phyloP scores from a whole-genome alignment of 257 asterid species.

The Ilex aquifolium region DNA sequence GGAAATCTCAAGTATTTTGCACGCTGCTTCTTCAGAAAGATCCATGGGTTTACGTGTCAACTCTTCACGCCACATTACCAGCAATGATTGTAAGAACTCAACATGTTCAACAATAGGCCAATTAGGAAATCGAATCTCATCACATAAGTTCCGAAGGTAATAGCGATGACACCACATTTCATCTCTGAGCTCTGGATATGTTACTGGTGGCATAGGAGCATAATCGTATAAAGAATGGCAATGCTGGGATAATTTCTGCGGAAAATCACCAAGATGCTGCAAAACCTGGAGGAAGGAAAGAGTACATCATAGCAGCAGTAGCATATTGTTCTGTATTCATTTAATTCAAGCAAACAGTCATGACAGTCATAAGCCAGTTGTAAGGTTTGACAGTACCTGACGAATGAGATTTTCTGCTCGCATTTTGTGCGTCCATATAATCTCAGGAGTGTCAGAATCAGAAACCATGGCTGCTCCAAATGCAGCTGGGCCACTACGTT shows the following conservation, averaged over 20 bases:
- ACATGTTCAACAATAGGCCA: conserved; percentile 99
- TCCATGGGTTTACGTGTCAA: conserved; percentile 98
- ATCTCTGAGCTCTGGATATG: conserved; percentile 93
- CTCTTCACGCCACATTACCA: conserved; percentile 98
- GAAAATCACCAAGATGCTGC: conserved; percentile 98
- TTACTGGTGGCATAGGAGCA: conserved; percentile 99
- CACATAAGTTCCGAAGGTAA: conserved; percentile 88
- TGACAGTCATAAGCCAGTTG: conserved; percentile 1
- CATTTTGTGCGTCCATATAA: conserved; percentile 99
- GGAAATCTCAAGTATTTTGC: conserved; percentile 87
- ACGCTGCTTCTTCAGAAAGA: conserved; percentile 98
- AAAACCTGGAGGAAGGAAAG: conserved; percentile 54
- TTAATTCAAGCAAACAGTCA: conserved; percentile 8
- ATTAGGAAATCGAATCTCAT: conserved; percentile 91
- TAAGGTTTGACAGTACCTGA: conserved; percentile 51
- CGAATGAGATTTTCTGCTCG: conserved; percentile 89
- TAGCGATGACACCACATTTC: conserved; percentile 99
- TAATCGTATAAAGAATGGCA: conserved; percentile 91
- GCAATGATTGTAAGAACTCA: conserved; percentile 92
- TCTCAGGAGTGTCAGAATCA: conserved; percentile 99
- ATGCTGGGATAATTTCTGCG: conserved; percentile 92
- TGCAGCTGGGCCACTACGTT: conserved; percentile 91
- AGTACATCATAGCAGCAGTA: conserved; percentile 4
- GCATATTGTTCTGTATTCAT: background rate
- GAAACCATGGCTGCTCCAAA: conserved; percentile 99